Percentiles rank a stretch among this genome's conserved stretches.
Evolutionary conservation across 2,329 filamentous ascomycete genomes (phyloP).

Genomic region (Colletotrichum gloeosporioides): DNA sequence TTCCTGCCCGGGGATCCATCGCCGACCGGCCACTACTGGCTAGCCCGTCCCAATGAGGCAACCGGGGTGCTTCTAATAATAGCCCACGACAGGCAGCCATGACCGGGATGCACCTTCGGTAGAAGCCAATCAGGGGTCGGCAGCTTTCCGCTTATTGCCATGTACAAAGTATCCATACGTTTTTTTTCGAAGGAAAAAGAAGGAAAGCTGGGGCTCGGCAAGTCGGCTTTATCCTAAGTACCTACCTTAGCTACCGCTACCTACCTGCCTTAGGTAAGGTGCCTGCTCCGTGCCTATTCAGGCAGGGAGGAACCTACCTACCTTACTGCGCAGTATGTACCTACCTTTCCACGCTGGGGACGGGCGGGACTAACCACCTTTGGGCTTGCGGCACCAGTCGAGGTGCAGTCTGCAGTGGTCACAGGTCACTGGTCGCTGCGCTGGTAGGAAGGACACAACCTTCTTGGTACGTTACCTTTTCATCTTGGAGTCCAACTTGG

Average conservation of each 20-base stretch:
- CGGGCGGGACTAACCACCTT: neutral
- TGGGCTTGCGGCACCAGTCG: neutral
- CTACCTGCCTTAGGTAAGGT: neutral
- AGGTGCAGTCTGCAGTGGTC: neutral
- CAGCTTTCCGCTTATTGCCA: constrained; percentile 4
- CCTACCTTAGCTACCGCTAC: neutral
- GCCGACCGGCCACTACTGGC: neutral
- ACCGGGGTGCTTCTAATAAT: neutral
- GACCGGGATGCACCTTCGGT: neutral
- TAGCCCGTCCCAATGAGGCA: constrained; percentile 4
- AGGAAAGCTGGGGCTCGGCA: constrained; percentile 5
- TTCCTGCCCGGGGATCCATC: constrained; percentile 4
- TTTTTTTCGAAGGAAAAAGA: neutral
- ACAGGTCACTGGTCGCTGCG: neutral
- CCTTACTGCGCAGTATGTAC: neutral
- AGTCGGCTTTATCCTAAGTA: constrained; percentile 1
- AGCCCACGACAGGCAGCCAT: neutral
- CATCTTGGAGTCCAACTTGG: neutral
- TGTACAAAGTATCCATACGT: neutral
- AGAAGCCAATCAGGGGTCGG: neutral
- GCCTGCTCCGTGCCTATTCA: neutral
- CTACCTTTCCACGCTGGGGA: neutral
- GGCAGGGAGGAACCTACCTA: neutral
- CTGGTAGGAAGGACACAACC: neutral
- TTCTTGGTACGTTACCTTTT: neutral